Evolutionary conservation across 2,329 filamentous ascomycete species (phyloP).

Genomic region (Aspergillus bombycis): DNA sequence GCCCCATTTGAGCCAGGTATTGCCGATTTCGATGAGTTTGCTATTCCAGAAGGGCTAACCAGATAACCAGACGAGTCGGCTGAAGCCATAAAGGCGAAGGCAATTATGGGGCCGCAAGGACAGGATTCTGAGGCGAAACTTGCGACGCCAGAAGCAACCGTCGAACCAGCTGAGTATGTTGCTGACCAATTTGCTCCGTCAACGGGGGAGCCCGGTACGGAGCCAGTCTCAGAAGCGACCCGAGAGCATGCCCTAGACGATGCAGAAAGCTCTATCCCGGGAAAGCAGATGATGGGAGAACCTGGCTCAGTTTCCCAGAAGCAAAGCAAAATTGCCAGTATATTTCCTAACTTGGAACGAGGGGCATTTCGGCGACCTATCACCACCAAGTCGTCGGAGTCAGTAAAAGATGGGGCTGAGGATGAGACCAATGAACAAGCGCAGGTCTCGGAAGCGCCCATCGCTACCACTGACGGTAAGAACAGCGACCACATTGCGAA

Average conservation of each 20-base stretch:
- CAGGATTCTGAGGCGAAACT: constrained; percentile 3
- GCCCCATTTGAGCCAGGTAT: constrained; percentile 27
- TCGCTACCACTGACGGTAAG: constrained; percentile 36
- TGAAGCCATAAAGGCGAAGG: constrained; percentile 28
- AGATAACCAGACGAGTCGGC: constrained; percentile 15
- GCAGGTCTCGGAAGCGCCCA: constrained; percentile 49
- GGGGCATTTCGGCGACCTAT: constrained; percentile 33
- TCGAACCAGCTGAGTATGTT: background rate
- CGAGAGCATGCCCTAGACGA: constrained; percentile 16
- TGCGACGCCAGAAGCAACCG: constrained; percentile 1
- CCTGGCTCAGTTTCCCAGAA: constrained; percentile 19
- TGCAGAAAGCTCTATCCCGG: constrained; percentile 2
- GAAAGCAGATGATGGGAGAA: constrained; percentile 19
- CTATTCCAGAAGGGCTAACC: constrained; percentile 28
- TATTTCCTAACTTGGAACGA: constrained; percentile 42
- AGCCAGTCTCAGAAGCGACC: background rate
- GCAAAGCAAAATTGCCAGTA: constrained; percentile 34
- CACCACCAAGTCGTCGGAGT: constrained; percentile 24
- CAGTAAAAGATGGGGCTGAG: constrained; percentile 44
- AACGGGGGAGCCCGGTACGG: constrained; percentile 1
- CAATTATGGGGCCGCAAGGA: constrained; percentile 26
- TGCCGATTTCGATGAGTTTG: constrained; percentile 32
- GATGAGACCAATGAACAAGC: constrained; percentile 41
- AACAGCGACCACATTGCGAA: constrained; percentile 50
- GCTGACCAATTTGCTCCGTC: constrained; percentile 1